Evolutionary conservation across 305 asterid genomes (phyloP).

Genomic region (Fraxinus nigra): DNA sequence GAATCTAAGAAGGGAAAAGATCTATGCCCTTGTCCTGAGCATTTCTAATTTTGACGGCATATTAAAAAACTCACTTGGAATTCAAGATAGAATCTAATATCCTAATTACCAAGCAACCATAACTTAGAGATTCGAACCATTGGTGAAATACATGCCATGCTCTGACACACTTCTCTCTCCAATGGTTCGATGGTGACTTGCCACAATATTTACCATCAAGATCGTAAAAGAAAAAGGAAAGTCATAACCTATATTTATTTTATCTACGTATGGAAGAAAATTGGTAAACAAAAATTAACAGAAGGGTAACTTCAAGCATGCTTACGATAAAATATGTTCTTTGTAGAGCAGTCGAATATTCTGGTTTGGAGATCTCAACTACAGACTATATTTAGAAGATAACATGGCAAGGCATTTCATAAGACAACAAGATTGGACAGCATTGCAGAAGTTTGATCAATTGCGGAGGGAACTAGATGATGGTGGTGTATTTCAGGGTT

Average conservation of each 20-base stretch:
- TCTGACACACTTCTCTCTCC: background rate
- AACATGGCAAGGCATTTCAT: conserved; percentile 72
- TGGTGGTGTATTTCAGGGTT: conserved; percentile 90
- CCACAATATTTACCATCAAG: background rate
- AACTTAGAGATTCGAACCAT: background rate
- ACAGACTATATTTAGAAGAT: conserved; percentile 82
- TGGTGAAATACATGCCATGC: background rate
- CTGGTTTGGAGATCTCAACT: conserved; percentile 98
- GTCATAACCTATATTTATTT: background rate
- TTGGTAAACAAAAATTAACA: background rate
- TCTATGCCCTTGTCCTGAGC: background rate
- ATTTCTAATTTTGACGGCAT: background rate
- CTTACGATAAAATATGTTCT: conserved; percentile 28
- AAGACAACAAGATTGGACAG: conserved; percentile 68
- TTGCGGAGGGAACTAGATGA: conserved; percentile 62
- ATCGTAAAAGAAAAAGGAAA: background rate
- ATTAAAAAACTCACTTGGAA: background rate
- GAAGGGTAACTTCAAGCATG: background rate
- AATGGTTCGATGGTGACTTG: background rate
- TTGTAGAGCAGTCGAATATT: conserved; percentile 73
- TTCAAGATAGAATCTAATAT: background rate
- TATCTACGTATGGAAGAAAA: background rate
- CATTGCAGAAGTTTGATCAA: conserved; percentile 77
- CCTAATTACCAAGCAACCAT: background rate
- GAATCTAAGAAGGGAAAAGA: background rate